phyloP scores from a whole-genome alignment of 768 basidiomycete species.

The Leccinum barrowsii region DNA sequence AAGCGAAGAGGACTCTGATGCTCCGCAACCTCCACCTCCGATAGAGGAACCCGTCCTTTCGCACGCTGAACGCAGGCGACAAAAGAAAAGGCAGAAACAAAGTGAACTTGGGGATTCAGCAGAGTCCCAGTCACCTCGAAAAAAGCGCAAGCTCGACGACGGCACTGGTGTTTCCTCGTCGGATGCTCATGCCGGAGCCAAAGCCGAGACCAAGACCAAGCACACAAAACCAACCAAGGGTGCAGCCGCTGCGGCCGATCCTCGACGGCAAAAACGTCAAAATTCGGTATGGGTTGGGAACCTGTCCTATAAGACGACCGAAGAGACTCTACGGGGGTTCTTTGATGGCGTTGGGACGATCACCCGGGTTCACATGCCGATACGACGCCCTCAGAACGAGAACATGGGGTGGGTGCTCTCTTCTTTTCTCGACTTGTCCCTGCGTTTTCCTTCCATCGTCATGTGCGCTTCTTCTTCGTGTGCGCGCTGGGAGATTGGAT shows the following conservation, averaged over 20 bases:
- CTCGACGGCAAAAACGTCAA: constrained; percentile 50
- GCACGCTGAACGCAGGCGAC: constrained; percentile 67
- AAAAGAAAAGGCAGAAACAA: constrained; percentile 45
- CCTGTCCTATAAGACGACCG: constrained; percentile 83
- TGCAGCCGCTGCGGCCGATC: neutral
- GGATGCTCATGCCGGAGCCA: neutral
- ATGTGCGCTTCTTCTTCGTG: neutral
- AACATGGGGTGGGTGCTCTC: constrained; percentile 69
- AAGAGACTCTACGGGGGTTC: constrained; percentile 64
- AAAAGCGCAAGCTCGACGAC: constrained; percentile 48
- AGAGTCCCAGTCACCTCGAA: constrained; percentile 23
- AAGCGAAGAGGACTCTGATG: constrained; percentile 9
- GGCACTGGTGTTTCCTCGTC: neutral
- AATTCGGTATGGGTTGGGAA: constrained; percentile 97
- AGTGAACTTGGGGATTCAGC: constrained; percentile 5
- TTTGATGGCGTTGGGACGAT: constrained; percentile 72
- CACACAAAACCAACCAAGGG: neutral
- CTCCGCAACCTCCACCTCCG: constrained; percentile 1
- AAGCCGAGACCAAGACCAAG: neutral
- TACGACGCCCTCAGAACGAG: constrained; percentile 61
- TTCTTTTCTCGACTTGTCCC: neutral
- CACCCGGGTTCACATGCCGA: constrained; percentile 84
- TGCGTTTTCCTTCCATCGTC: neutral
- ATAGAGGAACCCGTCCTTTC: constrained; percentile 51
- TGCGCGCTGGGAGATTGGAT: neutral